A percentile compares a stretch with the other conserved stretches of the same genome.
These are phyloP conservation scores for Neofusicoccum umdonicola DNA, from an alignment of 2,329 filamentous ascomycete species.

Conservation along the genomic window DNA sequence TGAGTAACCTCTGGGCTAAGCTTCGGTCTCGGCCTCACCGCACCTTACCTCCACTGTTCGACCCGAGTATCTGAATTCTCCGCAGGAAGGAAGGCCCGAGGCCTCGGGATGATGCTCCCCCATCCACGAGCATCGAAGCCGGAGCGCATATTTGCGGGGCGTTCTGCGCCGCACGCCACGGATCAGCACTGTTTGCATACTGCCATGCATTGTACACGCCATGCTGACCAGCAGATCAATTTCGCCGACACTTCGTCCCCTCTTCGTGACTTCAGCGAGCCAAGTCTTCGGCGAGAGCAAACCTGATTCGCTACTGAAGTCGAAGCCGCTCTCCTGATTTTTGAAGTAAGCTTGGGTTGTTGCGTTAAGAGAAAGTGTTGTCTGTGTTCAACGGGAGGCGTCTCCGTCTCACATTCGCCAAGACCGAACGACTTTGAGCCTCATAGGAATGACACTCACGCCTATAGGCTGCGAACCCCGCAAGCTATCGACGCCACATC, in stretches of 20 bases:
- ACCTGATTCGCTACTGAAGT: too few species aligned
- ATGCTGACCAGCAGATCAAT: background rate
- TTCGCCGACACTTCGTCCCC: too few species aligned
- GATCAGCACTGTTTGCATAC: background rate
- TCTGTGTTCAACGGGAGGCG: background rate
- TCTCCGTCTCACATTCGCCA: background rate
- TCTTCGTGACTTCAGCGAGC: too few species aligned
- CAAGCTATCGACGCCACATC: slow-evolving; percentile 1
- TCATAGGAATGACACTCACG: background rate
- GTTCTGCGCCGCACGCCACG: background rate
- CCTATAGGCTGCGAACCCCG: background rate
- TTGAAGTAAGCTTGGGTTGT: background rate
- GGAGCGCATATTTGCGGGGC: background rate
- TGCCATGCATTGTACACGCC: background rate
- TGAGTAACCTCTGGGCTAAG: slow-evolving; percentile 5
- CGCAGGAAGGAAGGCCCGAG: background rate
- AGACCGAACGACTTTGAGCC: background rate
- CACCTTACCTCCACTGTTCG: background rate
- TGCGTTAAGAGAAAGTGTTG: background rate
- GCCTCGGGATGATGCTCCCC: background rate
- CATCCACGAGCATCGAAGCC: background rate
- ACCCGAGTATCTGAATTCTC: background rate
- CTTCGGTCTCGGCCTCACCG: background rate
- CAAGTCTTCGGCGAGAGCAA: too few species aligned
- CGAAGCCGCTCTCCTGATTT: background rate